phyloP scores from a whole-genome alignment of 2,329 filamentous ascomycete genomes.

The Ilyonectria sp. region DNA sequence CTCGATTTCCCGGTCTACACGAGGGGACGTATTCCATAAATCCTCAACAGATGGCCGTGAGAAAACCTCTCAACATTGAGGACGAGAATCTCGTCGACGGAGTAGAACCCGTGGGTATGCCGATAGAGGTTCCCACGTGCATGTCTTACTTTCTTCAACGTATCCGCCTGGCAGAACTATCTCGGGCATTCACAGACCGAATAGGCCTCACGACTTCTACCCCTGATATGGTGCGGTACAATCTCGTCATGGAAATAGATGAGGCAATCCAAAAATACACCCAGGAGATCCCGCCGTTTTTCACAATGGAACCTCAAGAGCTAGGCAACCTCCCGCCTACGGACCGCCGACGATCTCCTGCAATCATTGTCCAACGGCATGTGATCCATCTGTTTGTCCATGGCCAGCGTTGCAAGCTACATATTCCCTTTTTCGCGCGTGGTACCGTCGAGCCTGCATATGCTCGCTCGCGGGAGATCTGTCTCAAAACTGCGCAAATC shows the following conservation, averaged over 20 bases:
- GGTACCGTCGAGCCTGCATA: conserved; percentile 53
- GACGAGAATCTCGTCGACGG: conserved; percentile 54
- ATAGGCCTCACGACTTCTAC: conserved; percentile 44
- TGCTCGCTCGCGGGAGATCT: conserved; percentile 51
- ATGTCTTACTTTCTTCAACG: conserved; percentile 58
- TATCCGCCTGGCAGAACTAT: conserved; percentile 55
- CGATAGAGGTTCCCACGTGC: conserved; percentile 51
- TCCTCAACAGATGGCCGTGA: conserved; percentile 57
- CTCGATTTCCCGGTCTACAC: conserved; percentile 53
- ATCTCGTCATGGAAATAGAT: conserved; percentile 53
- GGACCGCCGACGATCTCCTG: conserved; percentile 42
- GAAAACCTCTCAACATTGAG: conserved; percentile 56
- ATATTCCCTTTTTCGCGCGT: conserved; percentile 54
- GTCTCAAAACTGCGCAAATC: conserved; percentile 50
- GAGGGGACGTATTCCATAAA: conserved; percentile 56
- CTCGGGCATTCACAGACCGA: conserved; percentile 54
- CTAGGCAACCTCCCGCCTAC: conserved; percentile 40
- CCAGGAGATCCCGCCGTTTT: conserved; percentile 49
- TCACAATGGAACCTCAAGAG: conserved; percentile 41
- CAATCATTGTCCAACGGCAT: conserved; percentile 52
- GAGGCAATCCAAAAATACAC: conserved; percentile 48
- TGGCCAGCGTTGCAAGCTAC: conserved; percentile 54
- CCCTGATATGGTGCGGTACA: conserved; percentile 52
- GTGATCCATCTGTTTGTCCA: conserved; percentile 52
- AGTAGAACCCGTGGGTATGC: conserved; percentile 48